These are phyloP conservation scores for Myriosclerotinia scirpicola DNA, from an alignment of 2,329 filamentous ascomycete genomes.

Conservation along the genomic window DNA sequence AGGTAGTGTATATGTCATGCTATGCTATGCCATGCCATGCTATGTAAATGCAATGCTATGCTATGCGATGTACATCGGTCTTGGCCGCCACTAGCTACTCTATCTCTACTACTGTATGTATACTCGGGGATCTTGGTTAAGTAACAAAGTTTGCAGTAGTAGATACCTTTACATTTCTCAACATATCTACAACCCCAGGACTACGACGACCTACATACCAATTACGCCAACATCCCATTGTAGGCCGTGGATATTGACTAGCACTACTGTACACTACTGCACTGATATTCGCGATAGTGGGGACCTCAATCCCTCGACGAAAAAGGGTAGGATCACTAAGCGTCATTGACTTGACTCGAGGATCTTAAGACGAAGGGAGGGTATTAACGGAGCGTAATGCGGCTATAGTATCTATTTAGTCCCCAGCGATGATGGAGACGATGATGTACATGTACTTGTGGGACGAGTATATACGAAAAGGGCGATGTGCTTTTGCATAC, in stretches of 20 bases:
- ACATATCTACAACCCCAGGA: too few relatives aligned
- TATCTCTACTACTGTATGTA: background rate
- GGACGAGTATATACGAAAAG: background rate
- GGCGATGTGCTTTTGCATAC: background rate
- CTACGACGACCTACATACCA: background rate
- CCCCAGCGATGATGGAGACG: background rate
- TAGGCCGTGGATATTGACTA: background rate
- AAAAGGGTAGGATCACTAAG: background rate
- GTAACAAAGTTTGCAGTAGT: constrained; percentile 4
- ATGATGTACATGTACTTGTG: constrained; percentile 13
- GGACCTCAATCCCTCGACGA: background rate
- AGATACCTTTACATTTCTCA: background rate
- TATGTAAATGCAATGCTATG: constrained; percentile 14
- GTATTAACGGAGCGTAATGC: constrained; percentile 2
- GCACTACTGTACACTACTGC: constrained; percentile 10
- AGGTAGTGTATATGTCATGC: background rate
- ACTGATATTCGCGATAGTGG: constrained; percentile 13
- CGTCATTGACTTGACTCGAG: background rate
- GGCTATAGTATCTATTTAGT: background rate
- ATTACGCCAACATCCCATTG: constrained; percentile 5
- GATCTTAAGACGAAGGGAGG: background rate
- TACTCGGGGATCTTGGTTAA: constrained; percentile 2
- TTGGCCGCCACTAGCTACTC: constrained; percentile 1
- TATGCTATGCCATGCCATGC: constrained; percentile 15
- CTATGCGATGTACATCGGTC: constrained; percentile 12